Evolutionary conservation across 768 basidiomycete genomes (phyloP), one percentile per base, ranked within the genome.

Genomic region (Kwoniella europaea): DNA sequence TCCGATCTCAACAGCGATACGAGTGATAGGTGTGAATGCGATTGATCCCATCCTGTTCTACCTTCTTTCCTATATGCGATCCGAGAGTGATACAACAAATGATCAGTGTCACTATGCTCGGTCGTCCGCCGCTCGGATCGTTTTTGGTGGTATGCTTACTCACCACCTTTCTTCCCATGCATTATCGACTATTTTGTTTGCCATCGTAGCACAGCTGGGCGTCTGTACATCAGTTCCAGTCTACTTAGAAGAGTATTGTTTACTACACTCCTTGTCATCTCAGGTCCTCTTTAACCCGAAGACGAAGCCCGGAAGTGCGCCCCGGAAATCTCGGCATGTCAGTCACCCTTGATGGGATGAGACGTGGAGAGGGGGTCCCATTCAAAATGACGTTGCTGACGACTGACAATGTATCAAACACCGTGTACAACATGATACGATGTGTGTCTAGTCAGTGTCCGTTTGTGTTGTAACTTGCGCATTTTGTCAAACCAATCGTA

Each of bases 11-110:
- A 46, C 2, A 73, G 43, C 10, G 50, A 53, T 18, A 63, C 58
- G 5, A 78, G 65, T 3, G 64, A 44, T 24, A 71, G 66, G 67
- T 79, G 77, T 7, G 75, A 67, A 12, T 16, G 9, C 1, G 67
- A 64, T 50, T 74, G 75, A 55, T 79, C 77, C 77, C 77, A 79
- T 15, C 68, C 69, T 20, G 74, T 79, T 20, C 63, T 20, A 1
- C 72, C 72, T 24, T 69, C 35, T 54, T 68, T 44, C 76, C 76
- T 75, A 18, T 9, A 35, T 35, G 35, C 35, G 35, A 35, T 35
- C 35, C 35, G 7, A 35, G 35, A 35, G 35, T 9, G 35, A 35
- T 35, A 35, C 35, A 35, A 1, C 35, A 35, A 6, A 35, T 1
- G 1, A 35, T 35, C 35, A 35, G 35, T 9, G 35, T 35, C 35